A percentile compares a stretch with the other conserved stretches of the same genome.
These are phyloP conservation scores for Parietaria judaica DNA, from an alignment of 306 rosid genomes.

Conservation along the genomic window DNA sequence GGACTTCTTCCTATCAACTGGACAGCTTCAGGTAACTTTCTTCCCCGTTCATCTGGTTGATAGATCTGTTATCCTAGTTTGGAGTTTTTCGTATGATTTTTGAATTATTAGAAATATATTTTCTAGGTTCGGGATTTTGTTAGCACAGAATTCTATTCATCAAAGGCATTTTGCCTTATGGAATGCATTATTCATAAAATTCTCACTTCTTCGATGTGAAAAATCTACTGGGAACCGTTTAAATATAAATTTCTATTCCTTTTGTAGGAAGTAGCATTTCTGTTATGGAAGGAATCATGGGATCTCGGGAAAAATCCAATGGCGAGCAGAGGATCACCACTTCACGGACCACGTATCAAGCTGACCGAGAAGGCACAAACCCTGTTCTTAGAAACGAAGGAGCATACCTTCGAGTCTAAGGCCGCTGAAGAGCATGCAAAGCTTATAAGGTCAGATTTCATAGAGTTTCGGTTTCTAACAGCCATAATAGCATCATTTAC, in stretches of 20 bases:
- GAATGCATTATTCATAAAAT: no score
- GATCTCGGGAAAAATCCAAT: conserved; percentile 76
- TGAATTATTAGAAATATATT: no score
- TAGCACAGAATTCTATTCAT: no score
- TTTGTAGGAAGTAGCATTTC: conserved; percentile 85
- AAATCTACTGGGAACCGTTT: conserved; percentile 6
- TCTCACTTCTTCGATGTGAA: no score
- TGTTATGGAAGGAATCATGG: conserved; percentile 98
- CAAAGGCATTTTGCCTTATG: no score
- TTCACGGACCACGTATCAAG: conserved; percentile 91
- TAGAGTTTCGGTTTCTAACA: conserved; percentile 3
- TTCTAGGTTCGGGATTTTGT: no score
- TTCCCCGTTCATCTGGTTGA: neutral
- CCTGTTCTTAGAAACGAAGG: conserved; percentile 85
- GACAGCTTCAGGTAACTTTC: conserved; percentile 73
- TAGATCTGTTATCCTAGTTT: no score
- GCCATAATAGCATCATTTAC: conserved; percentile 7
- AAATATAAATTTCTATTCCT: conserved; percentile 3
- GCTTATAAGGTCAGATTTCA: conserved; percentile 55
- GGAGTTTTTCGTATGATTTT: no score
- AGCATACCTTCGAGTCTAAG: conserved; percentile 76
- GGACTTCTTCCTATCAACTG: conserved; percentile 88
- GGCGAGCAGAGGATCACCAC: conserved; percentile 96
- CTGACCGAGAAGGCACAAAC: conserved; percentile 64
- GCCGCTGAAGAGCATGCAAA: conserved; percentile 98